phyloP scores from a whole-genome alignment of 2,329 filamentous ascomycete genomes.

The Rhinocladiella mackenziei region DNA sequence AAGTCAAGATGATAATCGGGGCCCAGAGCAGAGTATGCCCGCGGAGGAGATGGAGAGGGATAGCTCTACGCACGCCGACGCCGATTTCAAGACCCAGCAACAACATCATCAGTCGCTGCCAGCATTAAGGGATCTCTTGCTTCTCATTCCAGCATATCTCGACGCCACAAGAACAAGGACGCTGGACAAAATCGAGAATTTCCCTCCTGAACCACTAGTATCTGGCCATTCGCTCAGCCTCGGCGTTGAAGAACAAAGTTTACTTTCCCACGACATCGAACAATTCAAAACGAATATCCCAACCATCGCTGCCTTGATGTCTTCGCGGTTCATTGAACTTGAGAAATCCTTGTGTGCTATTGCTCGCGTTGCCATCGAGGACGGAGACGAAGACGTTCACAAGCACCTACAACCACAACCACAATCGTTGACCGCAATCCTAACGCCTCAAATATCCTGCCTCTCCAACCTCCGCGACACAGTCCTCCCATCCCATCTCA shows the following conservation, averaged over 20 bases:
- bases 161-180: background rate
- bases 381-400: background rate
- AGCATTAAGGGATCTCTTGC: constrained; percentile 11
- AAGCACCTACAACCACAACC: constrained; percentile 1
- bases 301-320: constrained; percentile 1
- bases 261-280: constrained; percentile 9
- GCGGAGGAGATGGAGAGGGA: background rate
- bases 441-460: constrained; percentile 5
- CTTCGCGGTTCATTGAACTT: constrained; percentile 5
- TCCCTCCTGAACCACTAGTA: no score
- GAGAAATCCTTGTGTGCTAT: constrained; percentile 6
- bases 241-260: no score
- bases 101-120: background rate
- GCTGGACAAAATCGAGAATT: no score
- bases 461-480: constrained; percentile 7
- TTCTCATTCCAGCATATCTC: constrained; percentile 18
- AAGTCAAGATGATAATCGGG: no score
- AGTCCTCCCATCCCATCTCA: constrained; percentile 5
- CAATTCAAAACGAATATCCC: constrained; percentile 13
- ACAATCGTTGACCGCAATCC: background rate
- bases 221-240: no score
- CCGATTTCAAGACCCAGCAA: background rate
- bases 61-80: background rate
- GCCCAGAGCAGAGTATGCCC: background rate
- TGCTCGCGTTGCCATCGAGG: background rate